Evolutionary conservation across 2,329 filamentous ascomycete species (phyloP), one percentile per base, ranked within the genome.

Genomic region (Epichloe sibirici): DNA sequence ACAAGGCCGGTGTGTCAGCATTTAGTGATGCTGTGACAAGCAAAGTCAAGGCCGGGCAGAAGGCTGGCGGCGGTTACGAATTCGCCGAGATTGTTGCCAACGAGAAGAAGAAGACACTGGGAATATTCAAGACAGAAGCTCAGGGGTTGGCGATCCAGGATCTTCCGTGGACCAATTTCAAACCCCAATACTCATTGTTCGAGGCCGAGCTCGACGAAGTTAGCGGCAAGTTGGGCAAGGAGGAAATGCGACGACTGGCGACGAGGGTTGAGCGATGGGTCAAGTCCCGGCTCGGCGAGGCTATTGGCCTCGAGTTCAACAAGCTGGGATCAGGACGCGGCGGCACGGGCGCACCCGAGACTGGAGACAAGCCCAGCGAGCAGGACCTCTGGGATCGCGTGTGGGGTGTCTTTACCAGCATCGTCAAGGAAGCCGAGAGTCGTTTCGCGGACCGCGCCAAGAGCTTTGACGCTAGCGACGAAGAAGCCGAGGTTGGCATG

Each of bases 381-480:
- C 90, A 87, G 66, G 86, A 90, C 52, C 82, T 98, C 15, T 98
- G 94, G 93, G 93, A 98, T 65, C 83, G 91, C 40, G 86, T 98
- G 62, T 98, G 93, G 93, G 80, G 71, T 35, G 80, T 89, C 38
- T 98, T 98, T 63, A 83, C 81, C 6, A 79, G 82, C 12, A 87
- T 90, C 8, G 90, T 97, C 17, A 77, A 81, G 51, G 88, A 95
- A 64, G 91, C 93, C 11, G 89, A 96, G 67, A 76, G 75, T 31
- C 81, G 90, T 52, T 97, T 97, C 69, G 81, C 85, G 0, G 89
- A 94, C 58, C 82, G 91, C 54, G 91, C 93, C 52, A 87, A 85
- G 70, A 95, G 89, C 73, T 95, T 97, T 60, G 89, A 97, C 66
- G 93, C 93, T 45, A 94, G 84, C 61, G 76, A 86, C 52, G 89